Evolutionary conservation across 2,329 filamentous ascomycete species (phyloP), one percentile per base, ranked within the genome.

Genomic region (Cercospora berteroae): DNA sequence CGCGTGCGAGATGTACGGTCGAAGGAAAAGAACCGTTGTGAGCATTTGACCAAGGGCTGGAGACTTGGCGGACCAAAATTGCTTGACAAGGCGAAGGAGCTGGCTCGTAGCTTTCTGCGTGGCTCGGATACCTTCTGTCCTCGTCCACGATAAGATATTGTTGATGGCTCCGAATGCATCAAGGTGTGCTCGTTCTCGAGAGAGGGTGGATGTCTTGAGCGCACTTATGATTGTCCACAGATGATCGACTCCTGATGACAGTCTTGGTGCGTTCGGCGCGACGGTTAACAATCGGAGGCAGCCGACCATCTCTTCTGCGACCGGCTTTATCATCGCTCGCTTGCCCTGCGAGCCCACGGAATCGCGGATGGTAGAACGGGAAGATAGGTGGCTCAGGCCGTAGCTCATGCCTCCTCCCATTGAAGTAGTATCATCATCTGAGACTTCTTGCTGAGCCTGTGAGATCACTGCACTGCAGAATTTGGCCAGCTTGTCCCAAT

Each of bases 131-230:
- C 91, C 86, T 74, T 97, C 91, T 57, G 89, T 87, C 65, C 91
- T 84, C 2, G 87, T 86, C 65, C 84, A 85, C 44, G 84, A 81
- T 59, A 96, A 81, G 5, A 96, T 79, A 60, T 83, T 82, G 79
- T 96, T 96, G 74, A 97, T 83, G 52, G 89, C 85, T 52, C 87
- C 88, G 76, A 98, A 93, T 16, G 90, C 90, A 65, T 89, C 81
- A 74, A 90, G 89, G 72, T 93, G 91, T 18, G 63, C 63, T 13
- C 62, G 66, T n/a, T 67, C 36, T 39, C 36, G 64, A 12, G 69
- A 66, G 12, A 63, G 44, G 6, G 65, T 65, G n/a, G 67, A 67
- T 76, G 52, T 63, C 90, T 93, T 5, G 89, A 84, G 18, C 86
- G 61, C 81, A 69, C 69, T 80, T 73, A 73, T 80, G 74, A 69